Conservation (phyloP, 371 early-diverging fungal genomes). For the Mortierella sp. region DNA sequence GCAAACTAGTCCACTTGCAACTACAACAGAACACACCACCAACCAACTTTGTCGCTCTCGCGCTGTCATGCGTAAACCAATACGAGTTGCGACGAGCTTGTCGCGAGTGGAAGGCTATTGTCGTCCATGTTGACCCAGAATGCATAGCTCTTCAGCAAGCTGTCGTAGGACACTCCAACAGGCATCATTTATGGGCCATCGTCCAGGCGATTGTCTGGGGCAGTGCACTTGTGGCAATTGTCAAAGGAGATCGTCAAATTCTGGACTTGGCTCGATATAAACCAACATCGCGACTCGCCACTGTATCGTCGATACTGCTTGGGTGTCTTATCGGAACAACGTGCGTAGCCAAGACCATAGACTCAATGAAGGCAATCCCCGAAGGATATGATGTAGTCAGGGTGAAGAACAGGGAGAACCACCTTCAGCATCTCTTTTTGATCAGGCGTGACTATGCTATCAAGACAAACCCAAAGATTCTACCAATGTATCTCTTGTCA, state of each 20-base stretch:
- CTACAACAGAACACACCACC: not conserved
- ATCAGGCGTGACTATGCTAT: constrained; percentile 34
- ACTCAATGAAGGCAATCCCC: constrained; percentile 33
- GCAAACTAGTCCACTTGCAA: constrained; percentile 15
- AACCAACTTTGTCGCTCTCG: constrained; percentile 22
- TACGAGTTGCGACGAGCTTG: constrained; percentile 48
- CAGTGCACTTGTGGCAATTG: constrained; percentile 19
- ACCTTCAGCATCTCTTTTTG: constrained; percentile 33
- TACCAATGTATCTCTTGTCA: constrained; percentile 47
- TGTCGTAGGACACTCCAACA: constrained; percentile 17
- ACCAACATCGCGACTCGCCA: constrained; percentile 32
- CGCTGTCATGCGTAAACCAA: constrained; percentile 49
- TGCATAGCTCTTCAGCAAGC: constrained; percentile 45
- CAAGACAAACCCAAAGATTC: constrained; percentile 15
- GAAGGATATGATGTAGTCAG: constrained; percentile 39
- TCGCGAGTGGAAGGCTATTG: constrained; percentile 43
- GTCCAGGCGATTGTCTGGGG: constrained; percentile 39
- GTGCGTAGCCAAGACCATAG: constrained; percentile 28
- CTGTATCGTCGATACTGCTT: constrained; percentile 15
- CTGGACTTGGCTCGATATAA: constrained; percentile 15
- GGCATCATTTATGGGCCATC: constrained; percentile 32
- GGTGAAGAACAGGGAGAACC: constrained; percentile 18
- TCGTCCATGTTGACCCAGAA: constrained; percentile 49
- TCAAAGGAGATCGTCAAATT: constrained; percentile 24
- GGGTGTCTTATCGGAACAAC: constrained; percentile 21